phyloP scores from a whole-genome alignment of 305 asterid species.

The Andrographis paniculata region DNA sequence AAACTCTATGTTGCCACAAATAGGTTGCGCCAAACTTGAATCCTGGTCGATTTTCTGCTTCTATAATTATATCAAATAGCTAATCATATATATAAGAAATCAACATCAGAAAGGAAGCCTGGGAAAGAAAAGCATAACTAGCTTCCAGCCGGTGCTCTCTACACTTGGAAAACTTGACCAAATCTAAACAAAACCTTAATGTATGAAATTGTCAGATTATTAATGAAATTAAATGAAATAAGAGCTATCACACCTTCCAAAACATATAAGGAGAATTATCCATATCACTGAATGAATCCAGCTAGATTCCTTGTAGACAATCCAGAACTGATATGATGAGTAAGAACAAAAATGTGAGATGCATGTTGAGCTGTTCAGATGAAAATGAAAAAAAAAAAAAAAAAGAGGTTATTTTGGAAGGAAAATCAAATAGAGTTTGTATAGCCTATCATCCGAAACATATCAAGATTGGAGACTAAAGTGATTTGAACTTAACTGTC shows the following conservation, averaged over 20 bases:
- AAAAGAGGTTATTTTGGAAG: neutral
- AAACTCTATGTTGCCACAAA: neutral
- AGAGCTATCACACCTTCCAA: slow-evolving; percentile 59
- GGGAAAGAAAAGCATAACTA: neutral
- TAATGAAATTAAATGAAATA: slow-evolving; percentile 7
- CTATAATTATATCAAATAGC: neutral
- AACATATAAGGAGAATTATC: slow-evolving; percentile 57
- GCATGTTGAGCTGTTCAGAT: slow-evolving; percentile 11
- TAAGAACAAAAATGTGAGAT: slow-evolving; percentile 13
- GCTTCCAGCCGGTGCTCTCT: slow-evolving; percentile 2
- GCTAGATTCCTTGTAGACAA: slow-evolving; percentile 60
- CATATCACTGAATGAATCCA: slow-evolving; percentile 58
- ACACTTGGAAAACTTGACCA: slow-evolving; percentile 3
- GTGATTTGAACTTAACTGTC: too few relatives aligned
- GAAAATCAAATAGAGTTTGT: neutral
- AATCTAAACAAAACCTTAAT: too few relatives aligned
- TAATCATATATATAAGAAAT: neutral
- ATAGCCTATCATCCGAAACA: neutral
- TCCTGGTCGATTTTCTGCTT: too few relatives aligned
- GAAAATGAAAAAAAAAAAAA: too few relatives aligned
- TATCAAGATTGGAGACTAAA: too few relatives aligned
- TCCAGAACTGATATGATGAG: slow-evolving; percentile 53
- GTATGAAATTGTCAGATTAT: neutral
- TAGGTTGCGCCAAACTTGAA: slow-evolving; percentile 8
- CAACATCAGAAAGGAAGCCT: neutral